Percentiles rank a stretch among this genome's conserved stretches.
These are phyloP conservation scores for Chloranthus sessilifolius DNA, from an alignment of 164 flowering plant species.

Conservation along the genomic window DNA sequence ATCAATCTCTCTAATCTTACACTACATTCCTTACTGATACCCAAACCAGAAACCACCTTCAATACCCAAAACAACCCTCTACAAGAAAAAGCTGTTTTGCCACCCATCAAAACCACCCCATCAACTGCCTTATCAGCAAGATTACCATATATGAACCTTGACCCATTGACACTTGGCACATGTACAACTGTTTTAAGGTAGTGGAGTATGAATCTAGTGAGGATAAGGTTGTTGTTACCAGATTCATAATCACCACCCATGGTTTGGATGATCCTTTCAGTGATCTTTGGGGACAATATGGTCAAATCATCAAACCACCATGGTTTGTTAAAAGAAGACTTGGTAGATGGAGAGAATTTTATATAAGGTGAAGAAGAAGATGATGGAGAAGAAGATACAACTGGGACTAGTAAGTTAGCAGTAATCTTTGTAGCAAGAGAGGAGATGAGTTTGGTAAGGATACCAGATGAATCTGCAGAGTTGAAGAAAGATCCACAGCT, in stretches of 20 bases:
- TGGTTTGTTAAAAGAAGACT: conserved; percentile 20
- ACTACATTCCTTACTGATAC: conserved; percentile 40
- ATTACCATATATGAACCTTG: conserved; percentile 27
- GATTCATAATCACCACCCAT: conserved; percentile 37
- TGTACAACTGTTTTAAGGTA: conserved; percentile 49
- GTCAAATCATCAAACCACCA: conserved; percentile 90
- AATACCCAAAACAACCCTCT: conserved; percentile 65
- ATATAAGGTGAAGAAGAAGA: conserved; percentile 57
- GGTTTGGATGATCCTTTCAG: conserved; percentile 35
- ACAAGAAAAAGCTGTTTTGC: conserved; percentile 49
- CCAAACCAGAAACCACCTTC: conserved; percentile 52
- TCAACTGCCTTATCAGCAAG: conserved; percentile 65
- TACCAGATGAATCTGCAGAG: conserved; percentile 51
- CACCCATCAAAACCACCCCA: conserved; percentile 57
- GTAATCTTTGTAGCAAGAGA: conserved; percentile 51
- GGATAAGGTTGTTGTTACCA: conserved; percentile 47
- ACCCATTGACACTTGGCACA: conserved; percentile 7
- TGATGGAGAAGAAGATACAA: conserved; percentile 34
- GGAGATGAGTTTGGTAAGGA: conserved; percentile 47
- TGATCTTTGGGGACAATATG: conserved; percentile 41
- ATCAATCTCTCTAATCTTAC: conserved; percentile 57
- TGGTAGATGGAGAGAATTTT: conserved; percentile 26
- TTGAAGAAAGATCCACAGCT: conserved; percentile 43
- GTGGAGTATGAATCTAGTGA: conserved; percentile 65
- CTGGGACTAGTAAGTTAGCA: conserved; percentile 41